phyloP scores from a whole-genome alignment of 495 filamentous ascomycete species.

The Trichoderma orchidacearum region DNA sequence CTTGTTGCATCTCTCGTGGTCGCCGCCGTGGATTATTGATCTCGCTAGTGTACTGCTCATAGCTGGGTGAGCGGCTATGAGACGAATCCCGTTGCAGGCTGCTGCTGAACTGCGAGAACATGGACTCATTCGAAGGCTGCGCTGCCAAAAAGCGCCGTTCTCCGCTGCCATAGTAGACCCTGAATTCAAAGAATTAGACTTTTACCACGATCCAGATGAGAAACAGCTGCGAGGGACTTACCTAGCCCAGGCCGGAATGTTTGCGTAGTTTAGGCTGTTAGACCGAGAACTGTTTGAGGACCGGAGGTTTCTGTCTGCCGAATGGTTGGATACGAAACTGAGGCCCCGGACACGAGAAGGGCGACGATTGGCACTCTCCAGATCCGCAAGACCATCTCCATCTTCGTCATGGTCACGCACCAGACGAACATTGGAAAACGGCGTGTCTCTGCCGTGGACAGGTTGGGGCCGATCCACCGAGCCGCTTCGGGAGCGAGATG shows the following conservation, averaged over 20 bases:
- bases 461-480: constrained; percentile 24
- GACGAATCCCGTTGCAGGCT: constrained; percentile 26
- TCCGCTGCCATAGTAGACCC: constrained; percentile 41
- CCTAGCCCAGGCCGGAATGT: constrained; percentile 54
- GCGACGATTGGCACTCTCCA: constrained; percentile 23
- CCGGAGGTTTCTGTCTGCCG: constrained; percentile 32
- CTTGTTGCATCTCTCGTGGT: constrained; percentile 19
- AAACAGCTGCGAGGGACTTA: constrained; percentile 13
- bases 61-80: constrained; percentile 25
- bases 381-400: constrained; percentile 38
- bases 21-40: constrained; percentile 40
- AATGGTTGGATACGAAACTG: constrained; percentile 24
- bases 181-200: constrained; percentile 2
- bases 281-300: constrained; percentile 32
- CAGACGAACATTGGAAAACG: constrained; percentile 10
- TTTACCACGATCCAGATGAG: neutral
- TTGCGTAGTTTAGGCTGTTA: constrained; percentile 36
- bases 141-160: constrained; percentile 31
- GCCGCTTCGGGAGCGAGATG: constrained; percentile 21
- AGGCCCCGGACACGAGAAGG: constrained; percentile 32
- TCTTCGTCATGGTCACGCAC: constrained; percentile 40
- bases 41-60: constrained; percentile 30
- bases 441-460: constrained; percentile 14
- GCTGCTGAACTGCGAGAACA: constrained; percentile 23
- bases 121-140: constrained; percentile 17